phyloP scores from a whole-genome alignment of 2,329 filamentous ascomycete species.

The Aspergillus sp. region DNA sequence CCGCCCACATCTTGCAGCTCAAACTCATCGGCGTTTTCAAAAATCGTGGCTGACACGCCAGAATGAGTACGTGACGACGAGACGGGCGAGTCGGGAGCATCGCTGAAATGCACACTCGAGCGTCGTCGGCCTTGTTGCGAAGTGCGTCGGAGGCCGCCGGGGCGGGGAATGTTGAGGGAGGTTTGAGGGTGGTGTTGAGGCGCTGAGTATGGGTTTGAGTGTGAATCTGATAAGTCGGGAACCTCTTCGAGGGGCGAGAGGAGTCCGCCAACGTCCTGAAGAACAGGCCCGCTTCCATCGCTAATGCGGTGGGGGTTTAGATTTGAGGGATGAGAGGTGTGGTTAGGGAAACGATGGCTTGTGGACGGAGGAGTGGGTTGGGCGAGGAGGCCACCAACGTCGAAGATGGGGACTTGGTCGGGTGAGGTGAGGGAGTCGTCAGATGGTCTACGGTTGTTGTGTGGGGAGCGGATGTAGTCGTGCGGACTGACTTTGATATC shows the following conservation, averaged over 20 bases:
- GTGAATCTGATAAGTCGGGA: constrained; percentile 12
- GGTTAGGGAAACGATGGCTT: constrained; percentile 7
- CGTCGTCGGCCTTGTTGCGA: constrained; percentile 18
- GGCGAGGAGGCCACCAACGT: constrained; percentile 77
- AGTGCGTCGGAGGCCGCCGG: constrained; percentile 21
- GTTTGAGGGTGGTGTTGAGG: background rate
- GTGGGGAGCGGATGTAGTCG: constrained; percentile 39
- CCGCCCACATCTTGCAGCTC: constrained; percentile 52
- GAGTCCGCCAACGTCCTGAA: constrained; percentile 43
- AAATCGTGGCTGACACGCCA: constrained; percentile 21
- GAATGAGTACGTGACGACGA: constrained; percentile 29
- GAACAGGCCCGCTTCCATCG: constrained; percentile 34
- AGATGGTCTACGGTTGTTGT: constrained; percentile 36
- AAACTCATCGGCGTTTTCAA: constrained; percentile 29
- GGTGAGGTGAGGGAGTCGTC: constrained; percentile 51
- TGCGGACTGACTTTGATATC: constrained; percentile 39
- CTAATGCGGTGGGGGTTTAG: constrained; percentile 9
- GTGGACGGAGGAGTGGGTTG: constrained; percentile 27
- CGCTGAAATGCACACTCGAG: constrained; percentile 26
- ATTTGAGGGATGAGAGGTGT: background rate
- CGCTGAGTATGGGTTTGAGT: background rate
- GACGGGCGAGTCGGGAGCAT: constrained; percentile 19
- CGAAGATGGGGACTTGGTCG: constrained; percentile 76
- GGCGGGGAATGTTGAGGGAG: constrained; percentile 12
- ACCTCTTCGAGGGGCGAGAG: constrained; percentile 18